Evolutionary conservation across 306 rosid species (phyloP), one percentile per base, ranked within the genome.

Genomic region (Calophaca sinica): DNA sequence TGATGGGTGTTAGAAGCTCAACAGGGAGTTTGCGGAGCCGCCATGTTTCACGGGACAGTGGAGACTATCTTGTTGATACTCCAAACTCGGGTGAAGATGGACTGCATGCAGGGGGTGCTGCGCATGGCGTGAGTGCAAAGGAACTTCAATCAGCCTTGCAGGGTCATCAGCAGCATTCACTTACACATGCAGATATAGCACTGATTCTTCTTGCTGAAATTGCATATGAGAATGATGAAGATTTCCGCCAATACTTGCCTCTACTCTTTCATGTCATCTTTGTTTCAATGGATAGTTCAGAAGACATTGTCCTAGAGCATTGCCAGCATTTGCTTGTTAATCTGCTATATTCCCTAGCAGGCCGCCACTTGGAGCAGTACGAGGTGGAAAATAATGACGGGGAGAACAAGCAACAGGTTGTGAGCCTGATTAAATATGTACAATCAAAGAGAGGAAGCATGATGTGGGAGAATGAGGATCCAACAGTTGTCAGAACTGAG

Each of bases 381-480:
- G 99, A 96, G 85, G 98, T 96, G 76, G 99, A 96, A 81, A 96
- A 87, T 83, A 85, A 85, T 85, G 99, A 96, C 77, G 88, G 99
- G 75, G 99, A 96, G 86, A 96, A 96, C 88, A 96, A 90, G 79
- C 99, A 96, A 84, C 99, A 96, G 86, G 99, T 96, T 78, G 98
- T 96, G 73, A 92, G 97, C 87, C 81, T 96, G 84, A 96, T 96
- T 87, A 96, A 96, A 79, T 96, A 96, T 84, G 98, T 96, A 70
- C 99, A 96, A 62, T 96, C 99, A 70, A 96, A 96, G 82, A 89
- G 99, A 77, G 99, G 97, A 85, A 92, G 98, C 82, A 96, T 96
- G 99, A 96, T 96, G 99, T 96, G 99, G 99, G 99, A 96, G 86
- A 96, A 90, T 75, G 98, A 96, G 84, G 99, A 92, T 78, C 97